Evolutionary conservation across 164 flowering plant genomes (phyloP).

Genomic region (Nymphaea colorata): DNA sequence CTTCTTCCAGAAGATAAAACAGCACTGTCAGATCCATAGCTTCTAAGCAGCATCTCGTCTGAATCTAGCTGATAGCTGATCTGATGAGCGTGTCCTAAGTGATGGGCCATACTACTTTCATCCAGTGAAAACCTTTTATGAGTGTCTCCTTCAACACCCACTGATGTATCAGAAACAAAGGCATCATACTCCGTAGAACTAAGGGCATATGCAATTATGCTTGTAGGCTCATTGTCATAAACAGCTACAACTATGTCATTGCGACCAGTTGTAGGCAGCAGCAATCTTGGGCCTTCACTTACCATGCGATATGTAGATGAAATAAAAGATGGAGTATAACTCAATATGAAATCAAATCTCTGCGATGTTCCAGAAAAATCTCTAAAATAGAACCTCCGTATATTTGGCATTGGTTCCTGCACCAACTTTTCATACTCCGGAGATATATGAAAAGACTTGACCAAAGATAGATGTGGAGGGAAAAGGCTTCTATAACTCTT

Average conservation of each 20-base stretch:
- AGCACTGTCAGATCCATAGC: slow-evolving; percentile 53
- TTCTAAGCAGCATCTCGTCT: slow-evolving; percentile 41
- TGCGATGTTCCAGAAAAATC: slow-evolving; percentile 38
- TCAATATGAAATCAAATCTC: slow-evolving; percentile 27
- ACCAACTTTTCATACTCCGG: slow-evolving; percentile 65
- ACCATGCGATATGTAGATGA: slow-evolving; percentile 43
- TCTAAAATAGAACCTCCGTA: slow-evolving; percentile 36
- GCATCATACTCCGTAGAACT: slow-evolving; percentile 63
- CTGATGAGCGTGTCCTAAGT: no score
- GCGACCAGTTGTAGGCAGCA: slow-evolving; percentile 43
- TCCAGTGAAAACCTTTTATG: not conserved
- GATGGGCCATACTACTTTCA: not conserved
- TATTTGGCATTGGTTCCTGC: slow-evolving; percentile 51
- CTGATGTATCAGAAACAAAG: slow-evolving; percentile 37
- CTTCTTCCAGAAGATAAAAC: slow-evolving; percentile 26
- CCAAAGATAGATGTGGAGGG: slow-evolving; percentile 45
- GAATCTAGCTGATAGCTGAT: slow-evolving; percentile 21
- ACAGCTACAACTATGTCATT: slow-evolving; percentile 64
- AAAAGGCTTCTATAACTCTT: slow-evolving; percentile 34
- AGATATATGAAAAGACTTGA: slow-evolving; percentile 79
- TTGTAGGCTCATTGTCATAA: slow-evolving; percentile 83
- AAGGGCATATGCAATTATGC: slow-evolving; percentile 86
- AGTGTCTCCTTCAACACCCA: not conserved
- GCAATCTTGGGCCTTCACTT: slow-evolving; percentile 54
- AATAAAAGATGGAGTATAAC: slow-evolving; percentile 34